These are phyloP conservation scores for Penicillium aurantiogriseum DNA, from an alignment of 2,329 filamentous ascomycete genomes.

Conservation along the genomic window DNA sequence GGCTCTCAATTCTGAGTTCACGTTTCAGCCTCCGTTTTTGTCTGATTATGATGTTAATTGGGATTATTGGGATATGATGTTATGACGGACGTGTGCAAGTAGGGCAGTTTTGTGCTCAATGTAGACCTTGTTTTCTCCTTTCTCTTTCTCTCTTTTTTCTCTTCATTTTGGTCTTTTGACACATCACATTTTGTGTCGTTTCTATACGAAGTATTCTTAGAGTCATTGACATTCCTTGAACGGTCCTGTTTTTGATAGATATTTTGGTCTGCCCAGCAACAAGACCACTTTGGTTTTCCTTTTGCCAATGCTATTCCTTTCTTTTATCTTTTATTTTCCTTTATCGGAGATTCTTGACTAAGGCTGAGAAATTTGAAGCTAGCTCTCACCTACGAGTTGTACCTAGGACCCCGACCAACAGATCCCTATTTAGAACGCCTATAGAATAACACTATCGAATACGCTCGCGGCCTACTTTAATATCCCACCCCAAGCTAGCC, in stretches of 20 bases:
- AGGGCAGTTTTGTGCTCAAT: neutral
- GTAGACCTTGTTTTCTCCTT: neutral
- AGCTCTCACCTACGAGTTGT: neutral
- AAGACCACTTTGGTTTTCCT: neutral
- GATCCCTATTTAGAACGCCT: neutral
- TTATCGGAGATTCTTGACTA: neutral
- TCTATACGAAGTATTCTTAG: neutral
- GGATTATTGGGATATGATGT: neutral
- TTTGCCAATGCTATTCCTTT: neutral
- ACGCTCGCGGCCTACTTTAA: neutral
- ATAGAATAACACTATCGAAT: neutral
- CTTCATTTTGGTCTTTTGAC: neutral
- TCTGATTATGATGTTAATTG: conserved; percentile 8
- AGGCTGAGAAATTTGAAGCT: neutral
- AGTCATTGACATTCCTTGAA: neutral
- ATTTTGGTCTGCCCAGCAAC: neutral
- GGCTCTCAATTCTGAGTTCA: conserved; percentile 10
- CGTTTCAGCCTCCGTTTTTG: conserved; percentile 8
- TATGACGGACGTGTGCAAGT: neutral
- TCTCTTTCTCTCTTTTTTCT: no score
- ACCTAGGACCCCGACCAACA: neutral
- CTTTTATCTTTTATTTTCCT: neutral
- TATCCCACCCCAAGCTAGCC: neutral
- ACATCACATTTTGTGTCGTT: neutral
- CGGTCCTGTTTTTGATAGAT: neutral